Evolutionary conservation across 1,284 basidiomycete genomes (phyloP).

Genomic region (Moesziomyces parantarcticus): DNA sequence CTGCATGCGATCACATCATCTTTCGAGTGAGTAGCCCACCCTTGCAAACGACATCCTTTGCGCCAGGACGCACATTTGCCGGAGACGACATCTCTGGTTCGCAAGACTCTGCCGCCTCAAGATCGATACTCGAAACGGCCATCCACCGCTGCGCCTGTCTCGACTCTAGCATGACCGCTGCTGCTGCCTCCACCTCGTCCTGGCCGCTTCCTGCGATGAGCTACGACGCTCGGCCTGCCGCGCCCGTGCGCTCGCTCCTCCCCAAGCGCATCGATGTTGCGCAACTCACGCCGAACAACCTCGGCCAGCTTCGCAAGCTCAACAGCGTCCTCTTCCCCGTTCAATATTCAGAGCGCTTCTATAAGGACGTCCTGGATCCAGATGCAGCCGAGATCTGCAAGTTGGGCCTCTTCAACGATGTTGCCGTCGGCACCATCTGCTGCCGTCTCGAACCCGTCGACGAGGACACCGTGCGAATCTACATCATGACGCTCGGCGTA

Average conservation of each 20-base stretch:
- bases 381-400: constrained; percentile 60
- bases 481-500: constrained; percentile 69
- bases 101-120: not conserved
- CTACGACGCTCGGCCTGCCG: constrained; percentile 46
- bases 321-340: constrained; percentile 65
- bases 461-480: constrained; percentile 58
- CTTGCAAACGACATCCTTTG: too few relatives aligned
- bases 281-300: constrained; percentile 64
- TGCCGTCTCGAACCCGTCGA: constrained; percentile 64
- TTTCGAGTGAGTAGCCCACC: too few relatives aligned
- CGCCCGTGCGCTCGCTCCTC: constrained; percentile 36
- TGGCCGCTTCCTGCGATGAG: constrained; percentile 49
- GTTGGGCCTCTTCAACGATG: constrained; percentile 69
- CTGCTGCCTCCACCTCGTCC: constrained; percentile 10
- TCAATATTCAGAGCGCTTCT: constrained; percentile 61
- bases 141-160: not conserved
- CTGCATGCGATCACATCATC: constrained; percentile 7
- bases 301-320: constrained; percentile 65
- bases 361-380: constrained; percentile 58
- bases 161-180: constrained; percentile 18
- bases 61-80: too few relatives aligned
- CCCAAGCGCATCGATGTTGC: constrained; percentile 51
- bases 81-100: too few relatives aligned
- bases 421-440: constrained; percentile 68
- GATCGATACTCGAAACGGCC: not conserved